A percentile compares a stretch with the other conserved stretches of the same genome.
Evolutionary conservation across 345 rosid species (phyloP).

Genomic region (Aquilaria malaccensis): DNA sequence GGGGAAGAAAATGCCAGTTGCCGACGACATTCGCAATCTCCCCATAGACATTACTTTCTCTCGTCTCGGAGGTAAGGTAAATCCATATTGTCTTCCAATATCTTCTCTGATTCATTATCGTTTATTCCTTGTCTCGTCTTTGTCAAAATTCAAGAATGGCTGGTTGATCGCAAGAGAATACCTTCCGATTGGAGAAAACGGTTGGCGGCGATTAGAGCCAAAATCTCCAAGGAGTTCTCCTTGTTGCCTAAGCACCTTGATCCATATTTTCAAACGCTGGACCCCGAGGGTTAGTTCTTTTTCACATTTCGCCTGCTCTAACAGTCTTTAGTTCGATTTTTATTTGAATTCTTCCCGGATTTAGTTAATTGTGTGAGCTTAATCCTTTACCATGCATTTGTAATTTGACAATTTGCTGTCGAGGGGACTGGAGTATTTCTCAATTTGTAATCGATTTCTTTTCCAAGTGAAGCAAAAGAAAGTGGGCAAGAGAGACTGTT

Average conservation of each 20-base stretch:
- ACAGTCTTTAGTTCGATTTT: background rate
- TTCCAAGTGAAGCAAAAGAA: no score
- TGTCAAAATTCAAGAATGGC: constrained; percentile 55
- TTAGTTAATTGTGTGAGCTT: background rate
- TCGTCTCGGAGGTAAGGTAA: constrained; percentile 73
- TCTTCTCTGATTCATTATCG: background rate
- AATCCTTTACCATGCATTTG: no score
- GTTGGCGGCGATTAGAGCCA: constrained; percentile 58
- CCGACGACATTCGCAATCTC: constrained; percentile 74
- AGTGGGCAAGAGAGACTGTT: no score
- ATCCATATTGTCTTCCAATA: background rate
- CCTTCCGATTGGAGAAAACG: constrained; percentile 93
- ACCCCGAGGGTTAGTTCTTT: constrained; percentile 51
- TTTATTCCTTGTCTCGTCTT: constrained; percentile 2
- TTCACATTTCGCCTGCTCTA: no score
- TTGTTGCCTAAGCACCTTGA: constrained; percentile 70
- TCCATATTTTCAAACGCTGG: constrained; percentile 74
- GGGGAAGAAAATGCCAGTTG: constrained; percentile 31
- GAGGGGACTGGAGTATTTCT: no score
- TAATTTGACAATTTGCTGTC: no score
- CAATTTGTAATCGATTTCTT: no score
- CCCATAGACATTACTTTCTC: constrained; percentile 94
- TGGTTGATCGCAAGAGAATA: constrained; percentile 92
- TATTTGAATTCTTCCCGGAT: background rate
- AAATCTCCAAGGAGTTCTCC: constrained; percentile 63